These are phyloP conservation scores for Beauveria scarabaeidicola DNA, from an alignment of 2,329 filamentous ascomycete genomes.

Conservation along the genomic window DNA sequence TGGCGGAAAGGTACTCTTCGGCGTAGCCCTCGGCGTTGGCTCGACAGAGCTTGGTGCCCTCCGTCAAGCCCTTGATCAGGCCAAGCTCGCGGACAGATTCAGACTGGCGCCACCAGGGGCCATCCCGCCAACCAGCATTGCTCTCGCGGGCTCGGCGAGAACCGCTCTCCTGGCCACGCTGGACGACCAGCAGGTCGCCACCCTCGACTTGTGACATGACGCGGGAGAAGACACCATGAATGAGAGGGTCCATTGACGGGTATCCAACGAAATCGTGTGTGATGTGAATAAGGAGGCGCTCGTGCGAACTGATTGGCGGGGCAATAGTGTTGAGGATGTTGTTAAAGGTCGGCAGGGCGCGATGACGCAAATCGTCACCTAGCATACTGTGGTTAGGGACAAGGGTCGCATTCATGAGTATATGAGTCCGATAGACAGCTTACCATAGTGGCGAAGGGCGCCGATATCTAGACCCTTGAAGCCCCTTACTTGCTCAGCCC, in stretches of 20 bases:
- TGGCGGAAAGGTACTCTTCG: slow-evolving; percentile 68
- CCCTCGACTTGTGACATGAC: slow-evolving; percentile 99
- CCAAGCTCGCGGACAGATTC: slow-evolving; percentile 67
- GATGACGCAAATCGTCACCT: slow-evolving; percentile 81
- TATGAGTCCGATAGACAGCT: slow-evolving; percentile 4
- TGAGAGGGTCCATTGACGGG: slow-evolving; percentile 84
- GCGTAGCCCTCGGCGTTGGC: slow-evolving; percentile 85
- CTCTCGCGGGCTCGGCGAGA: slow-evolving; percentile 54
- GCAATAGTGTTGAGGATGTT: slow-evolving; percentile 91
- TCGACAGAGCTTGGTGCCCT: slow-evolving; percentile 84
- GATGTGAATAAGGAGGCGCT: slow-evolving; percentile 93
- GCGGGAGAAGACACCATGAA: slow-evolving; percentile 83
- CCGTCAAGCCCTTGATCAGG: slow-evolving; percentile 67
- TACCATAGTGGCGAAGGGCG: slow-evolving; percentile 48
- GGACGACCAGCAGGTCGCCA: slow-evolving; percentile 86
- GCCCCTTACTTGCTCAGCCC: slow-evolving; percentile 87
- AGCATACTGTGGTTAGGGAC: slow-evolving; percentile 11
- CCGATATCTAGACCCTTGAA: slow-evolving; percentile 56
- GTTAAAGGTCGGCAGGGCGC: slow-evolving; percentile 89
- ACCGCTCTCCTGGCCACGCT: slow-evolving; percentile 80
- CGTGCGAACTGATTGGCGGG: slow-evolving; percentile 92
- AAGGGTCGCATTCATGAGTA: not conserved
- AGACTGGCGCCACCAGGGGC: slow-evolving; percentile 86
- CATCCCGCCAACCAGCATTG: slow-evolving; percentile 74
- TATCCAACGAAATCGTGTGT: slow-evolving; percentile 94